Conservation (phyloP, 352 stramenopile species). For the Pythium monospermum region DNA sequence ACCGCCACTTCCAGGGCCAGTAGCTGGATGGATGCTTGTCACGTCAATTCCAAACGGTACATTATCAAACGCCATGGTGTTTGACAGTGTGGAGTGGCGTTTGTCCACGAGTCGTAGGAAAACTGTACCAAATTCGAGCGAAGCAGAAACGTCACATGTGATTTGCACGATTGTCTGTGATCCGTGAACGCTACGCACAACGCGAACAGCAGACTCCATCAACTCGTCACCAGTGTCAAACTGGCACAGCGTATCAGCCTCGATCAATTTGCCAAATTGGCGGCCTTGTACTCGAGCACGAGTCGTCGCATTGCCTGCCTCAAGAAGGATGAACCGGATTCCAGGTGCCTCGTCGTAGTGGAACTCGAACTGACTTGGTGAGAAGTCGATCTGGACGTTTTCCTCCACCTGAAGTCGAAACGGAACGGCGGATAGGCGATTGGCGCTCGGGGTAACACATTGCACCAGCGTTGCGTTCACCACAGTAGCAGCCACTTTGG, state of each 20-base stretch:
- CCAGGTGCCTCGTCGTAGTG: neutral
- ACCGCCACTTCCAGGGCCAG: constrained; percentile 1
- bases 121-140: neutral
- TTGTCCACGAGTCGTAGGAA: neutral
- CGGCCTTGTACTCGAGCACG: neutral
- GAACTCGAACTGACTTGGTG: neutral
- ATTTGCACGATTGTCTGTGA: too few relatives aligned
- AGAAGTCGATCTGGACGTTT: neutral
- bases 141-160: constrained; percentile 8
- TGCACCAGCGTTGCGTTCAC: constrained; percentile 14
- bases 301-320: neutral
- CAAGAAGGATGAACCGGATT: neutral
- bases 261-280: neutral
- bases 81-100: neutral
- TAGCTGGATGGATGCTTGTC: neutral
- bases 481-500: constrained; percentile 3
- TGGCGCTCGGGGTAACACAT: neutral
- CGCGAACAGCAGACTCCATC: too few relatives aligned
- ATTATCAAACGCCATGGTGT: constrained; percentile 2
- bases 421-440: neutral
- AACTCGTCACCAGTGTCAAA: neutral
- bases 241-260: too few relatives aligned
- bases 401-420: constrained; percentile 2
- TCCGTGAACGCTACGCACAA: too few relatives aligned
- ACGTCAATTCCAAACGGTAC: neutral